Evolutionary conservation across 495 filamentous ascomycete genomes (phyloP).

Genomic region (Aspergillus homomorphus): DNA sequence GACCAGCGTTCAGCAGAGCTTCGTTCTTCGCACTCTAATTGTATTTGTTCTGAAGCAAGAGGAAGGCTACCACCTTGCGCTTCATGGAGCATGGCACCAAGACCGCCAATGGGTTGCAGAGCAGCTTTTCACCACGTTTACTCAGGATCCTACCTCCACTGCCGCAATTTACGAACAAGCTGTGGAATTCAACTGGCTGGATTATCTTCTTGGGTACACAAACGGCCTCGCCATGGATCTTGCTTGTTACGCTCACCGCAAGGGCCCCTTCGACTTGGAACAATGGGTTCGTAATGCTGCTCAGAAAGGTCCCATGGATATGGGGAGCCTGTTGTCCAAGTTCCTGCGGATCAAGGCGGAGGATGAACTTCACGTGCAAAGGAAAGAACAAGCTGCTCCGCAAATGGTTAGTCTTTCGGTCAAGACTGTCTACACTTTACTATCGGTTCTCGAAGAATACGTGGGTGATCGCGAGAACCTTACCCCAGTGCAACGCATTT

Average conservation of each 20-base stretch:
- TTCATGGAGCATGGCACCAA: slow-evolving; percentile 84
- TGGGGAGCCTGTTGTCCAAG: slow-evolving; percentile 61
- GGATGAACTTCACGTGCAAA: slow-evolving; percentile 69
- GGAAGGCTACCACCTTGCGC: slow-evolving; percentile 73
- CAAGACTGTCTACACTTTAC: slow-evolving; percentile 77
- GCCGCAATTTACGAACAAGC: slow-evolving; percentile 80
- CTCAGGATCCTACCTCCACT: slow-evolving; percentile 69
- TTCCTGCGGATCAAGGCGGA: slow-evolving; percentile 82
- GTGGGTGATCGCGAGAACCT: slow-evolving; percentile 55
- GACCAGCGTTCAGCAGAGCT: slow-evolving; percentile 58
- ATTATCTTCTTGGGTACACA: slow-evolving; percentile 68
- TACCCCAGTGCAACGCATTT: slow-evolving; percentile 70
- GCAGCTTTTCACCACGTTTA: slow-evolving; percentile 76
- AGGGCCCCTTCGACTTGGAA: slow-evolving; percentile 72
- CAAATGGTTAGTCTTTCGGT: slow-evolving; percentile 72
- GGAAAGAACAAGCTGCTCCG: slow-evolving; percentile 56
- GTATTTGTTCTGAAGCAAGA: slow-evolving; percentile 62
- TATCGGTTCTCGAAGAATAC: slow-evolving; percentile 72
- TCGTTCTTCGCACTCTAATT: slow-evolving; percentile 58
- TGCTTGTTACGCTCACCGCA: slow-evolving; percentile 81
- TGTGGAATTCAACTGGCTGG: slow-evolving; percentile 73
- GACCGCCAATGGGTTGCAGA: slow-evolving; percentile 78
- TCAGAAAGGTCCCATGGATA: slow-evolving; percentile 54
- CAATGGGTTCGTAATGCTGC: slow-evolving; percentile 72
- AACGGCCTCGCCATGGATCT: slow-evolving; percentile 87